These are phyloP conservation scores for Saccharata proteae DNA, from an alignment of 2,329 filamentous ascomycete genomes.

Conservation along the genomic window DNA sequence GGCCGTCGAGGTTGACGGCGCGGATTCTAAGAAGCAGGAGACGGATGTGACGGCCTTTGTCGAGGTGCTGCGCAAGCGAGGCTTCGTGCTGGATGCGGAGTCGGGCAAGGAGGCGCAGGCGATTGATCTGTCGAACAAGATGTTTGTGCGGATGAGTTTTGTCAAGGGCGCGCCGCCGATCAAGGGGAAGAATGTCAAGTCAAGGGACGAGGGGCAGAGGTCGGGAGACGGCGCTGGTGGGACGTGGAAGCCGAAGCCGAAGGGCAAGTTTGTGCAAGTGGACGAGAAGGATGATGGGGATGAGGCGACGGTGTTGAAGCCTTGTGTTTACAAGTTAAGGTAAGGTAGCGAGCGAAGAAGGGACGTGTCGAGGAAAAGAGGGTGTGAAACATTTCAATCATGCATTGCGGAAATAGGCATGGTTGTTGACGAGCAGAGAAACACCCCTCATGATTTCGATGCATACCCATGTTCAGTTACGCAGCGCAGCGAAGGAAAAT, in stretches of 20 bases:
- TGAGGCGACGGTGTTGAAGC: slow-evolving; percentile 69
- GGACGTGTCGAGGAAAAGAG: too few species aligned
- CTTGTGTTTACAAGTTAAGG: slow-evolving; percentile 89
- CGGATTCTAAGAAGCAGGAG: slow-evolving; percentile 37
- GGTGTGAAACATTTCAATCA: too few species aligned
- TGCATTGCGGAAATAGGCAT: too few species aligned
- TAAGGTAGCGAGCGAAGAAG: too few species aligned
- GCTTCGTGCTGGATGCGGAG: slow-evolving; percentile 62
- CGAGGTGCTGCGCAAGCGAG: slow-evolving; percentile 64
- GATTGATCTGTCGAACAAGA: slow-evolving; percentile 80
- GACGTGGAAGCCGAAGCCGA: slow-evolving; percentile 29
- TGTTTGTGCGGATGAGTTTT: slow-evolving; percentile 98
- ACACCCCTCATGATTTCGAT: too few species aligned
- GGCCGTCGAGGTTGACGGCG: slow-evolving; percentile 52
- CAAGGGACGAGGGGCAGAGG: slow-evolving; percentile 24
- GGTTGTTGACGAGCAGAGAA: too few species aligned
- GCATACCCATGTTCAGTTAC: too few species aligned
- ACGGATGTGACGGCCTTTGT: slow-evolving; percentile 85
- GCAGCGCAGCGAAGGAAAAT: too few species aligned
- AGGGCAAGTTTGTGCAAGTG: slow-evolving; percentile 40
- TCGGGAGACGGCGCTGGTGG: slow-evolving; percentile 16
- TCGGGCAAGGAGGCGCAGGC: slow-evolving; percentile 42
- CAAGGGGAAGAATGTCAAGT: slow-evolving; percentile 58
- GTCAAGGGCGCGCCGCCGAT: slow-evolving; percentile 66
- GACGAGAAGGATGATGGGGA: slow-evolving; percentile 46